Evolutionary conservation across 495 filamentous ascomycete species (phyloP).

Genomic region (Lasiosphaeria miniovina): DNA sequence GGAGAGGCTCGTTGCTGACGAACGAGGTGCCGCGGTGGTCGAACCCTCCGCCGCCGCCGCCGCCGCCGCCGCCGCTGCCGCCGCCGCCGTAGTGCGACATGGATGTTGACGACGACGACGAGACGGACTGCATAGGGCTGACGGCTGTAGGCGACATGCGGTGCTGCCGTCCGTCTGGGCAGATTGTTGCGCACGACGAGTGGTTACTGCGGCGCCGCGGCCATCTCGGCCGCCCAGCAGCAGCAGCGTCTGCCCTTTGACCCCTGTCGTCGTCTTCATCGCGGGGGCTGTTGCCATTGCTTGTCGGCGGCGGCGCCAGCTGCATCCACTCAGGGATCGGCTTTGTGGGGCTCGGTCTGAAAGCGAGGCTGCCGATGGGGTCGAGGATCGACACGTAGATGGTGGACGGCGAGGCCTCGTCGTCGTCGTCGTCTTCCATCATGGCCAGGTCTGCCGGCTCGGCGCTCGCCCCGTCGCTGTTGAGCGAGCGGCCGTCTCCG

Average conservation of each 20-base stretch:
- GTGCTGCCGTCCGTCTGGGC: not conserved
- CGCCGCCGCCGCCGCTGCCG: not conserved
- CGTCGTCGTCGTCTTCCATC: slow-evolving; percentile 16
- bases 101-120: not conserved
- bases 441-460: not conserved
- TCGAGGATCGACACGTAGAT: slow-evolving; percentile 43
- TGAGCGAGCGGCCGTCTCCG: not conserved
- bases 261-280: too few species aligned
- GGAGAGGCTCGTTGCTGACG: slow-evolving; percentile 29
- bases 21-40: slow-evolving; percentile 22
- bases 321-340: slow-evolving; percentile 47
- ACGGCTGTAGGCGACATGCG: not conserved
- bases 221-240: slow-evolving; percentile 20
- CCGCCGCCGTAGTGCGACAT: not conserved
- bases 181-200: slow-evolving; percentile 15
- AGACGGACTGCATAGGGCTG: not conserved
- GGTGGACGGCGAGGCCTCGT: slow-evolving; percentile 19
- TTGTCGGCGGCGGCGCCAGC: too few species aligned
- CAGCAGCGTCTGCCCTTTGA: not conserved
- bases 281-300: too few species aligned
- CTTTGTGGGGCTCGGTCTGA: slow-evolving; percentile 43
- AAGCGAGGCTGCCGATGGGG: slow-evolving; percentile 37
- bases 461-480: slow-evolving; percentile 2
- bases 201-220: not conserved
- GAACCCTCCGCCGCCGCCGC: not conserved